Base-by-base conservation (phyloP, 75 land plant species). In the Pseudotsuga menziesii region DNA sequence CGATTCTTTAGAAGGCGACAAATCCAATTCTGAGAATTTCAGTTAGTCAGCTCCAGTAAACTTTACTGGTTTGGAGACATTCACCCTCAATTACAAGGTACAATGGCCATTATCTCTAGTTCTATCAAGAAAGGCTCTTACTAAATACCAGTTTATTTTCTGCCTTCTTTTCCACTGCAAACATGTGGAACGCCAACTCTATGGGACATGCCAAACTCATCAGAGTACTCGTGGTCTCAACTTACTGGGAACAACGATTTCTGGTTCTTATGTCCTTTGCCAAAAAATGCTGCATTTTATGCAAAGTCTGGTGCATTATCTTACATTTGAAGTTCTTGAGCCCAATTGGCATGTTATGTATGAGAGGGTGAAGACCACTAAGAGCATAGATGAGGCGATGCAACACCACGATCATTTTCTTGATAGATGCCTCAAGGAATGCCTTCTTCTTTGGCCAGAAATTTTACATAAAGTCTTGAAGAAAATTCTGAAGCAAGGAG, bases 251-350 rank as follows among this genome's bases (percentile, higher is more conserved):
- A 94, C 94, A 29, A 77, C 92, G 57, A 89, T 97, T 19, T 80
- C 90, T 20, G 80, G 93, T 63, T 97, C 99, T 52, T 97, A 93
- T 54, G 83, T 97, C 19, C 89, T 97, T 23, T 94, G 97, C 73
- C 92, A 96, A 67, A 89, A 88, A 61, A 97, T 97, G 99, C 90
- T 97, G 62, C 96, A 94, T 71, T 97, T 97, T 80, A 88, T 95
- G 14, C 92, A 94, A 58, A 97, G 89, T 76, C 84, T 94, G 77
- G 83, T 92, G 48, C 99, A 97, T 78, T 97, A 97, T 82, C 74
- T 97, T 76, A 97, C 99, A 70, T 97, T 94, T 90, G 99, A 97
- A 92, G 99, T 97, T 82, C 85, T 97, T 79, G 99, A 97, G 87
- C 97, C 99, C 13, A 97, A 97, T 83, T 97, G 98, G 98, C 99